Base-by-base conservation (phyloP, 176 grass and related monocot species). In the Phoenix dactylifera region DNA sequence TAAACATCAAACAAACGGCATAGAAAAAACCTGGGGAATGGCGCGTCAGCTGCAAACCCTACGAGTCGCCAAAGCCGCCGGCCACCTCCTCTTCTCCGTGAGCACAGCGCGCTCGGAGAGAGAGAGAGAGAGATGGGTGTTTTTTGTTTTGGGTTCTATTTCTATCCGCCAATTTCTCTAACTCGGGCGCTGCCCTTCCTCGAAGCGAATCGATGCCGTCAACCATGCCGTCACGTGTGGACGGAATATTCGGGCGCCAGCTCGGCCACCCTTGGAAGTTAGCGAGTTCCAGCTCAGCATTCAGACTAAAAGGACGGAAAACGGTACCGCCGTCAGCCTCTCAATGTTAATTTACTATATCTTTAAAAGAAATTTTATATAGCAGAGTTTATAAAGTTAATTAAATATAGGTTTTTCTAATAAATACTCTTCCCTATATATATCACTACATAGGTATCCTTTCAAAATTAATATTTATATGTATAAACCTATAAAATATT, bases 81-180 rank as follows among this genome's bases (percentile, higher is more conserved):
- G 6, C 15, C 26, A 16, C n/a, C 9, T 16, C 39, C 50, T 57
- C 65, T 64, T 69, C 55, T 69, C 74, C 57, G 63, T 52, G 62
- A 44, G 26, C 39, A 49, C 25, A 49, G 66, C 35, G 61, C 56
- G 7, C 65, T 69, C 74, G 64, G 57, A 77, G 65, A 77, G 28
- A 52, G 35, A 52, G 50, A 67, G 50, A 44, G 15, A 65, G 16
- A 30, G 55, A 25, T 24, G 2, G 24, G 26, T 4, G n/a, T 3
- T 17, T 9, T 49, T 63, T 32, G 7, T 12, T 7, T 39, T 1
- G 35, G 9, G 26, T 6, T 16, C 15, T 49, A 30, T 72, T 57
- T 23, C 17, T 32, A 7, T 80, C 75, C 79, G 79, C 59, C 62
- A 66, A 54, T 66, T 60, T 49, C 75, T 79, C 87, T 54, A 58